phyloP scores from a whole-genome alignment of 495 filamentous ascomycete genomes.

The Margaritispora aquatica region DNA sequence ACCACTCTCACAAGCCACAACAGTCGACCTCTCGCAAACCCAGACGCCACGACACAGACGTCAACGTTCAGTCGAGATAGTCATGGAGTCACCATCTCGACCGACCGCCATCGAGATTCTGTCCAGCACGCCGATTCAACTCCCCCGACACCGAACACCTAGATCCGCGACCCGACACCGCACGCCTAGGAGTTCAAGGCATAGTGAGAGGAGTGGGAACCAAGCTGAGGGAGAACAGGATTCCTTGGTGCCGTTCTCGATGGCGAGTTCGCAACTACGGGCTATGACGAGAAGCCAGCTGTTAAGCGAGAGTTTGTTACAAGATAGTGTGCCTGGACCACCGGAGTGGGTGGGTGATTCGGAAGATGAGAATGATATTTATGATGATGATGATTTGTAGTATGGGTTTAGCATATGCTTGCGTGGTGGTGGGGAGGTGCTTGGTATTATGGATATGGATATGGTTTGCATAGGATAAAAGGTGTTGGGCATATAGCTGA shows the following conservation, averaged over 20 bases:
- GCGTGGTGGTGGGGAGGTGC: background rate
- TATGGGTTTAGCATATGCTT: background rate
- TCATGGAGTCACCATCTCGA: conserved; percentile 21
- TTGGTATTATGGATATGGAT: too few species aligned
- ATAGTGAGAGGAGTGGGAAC: background rate
- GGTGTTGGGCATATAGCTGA: too few species aligned
- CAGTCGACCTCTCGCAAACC: conserved; percentile 21
- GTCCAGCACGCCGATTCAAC: conserved; percentile 2
- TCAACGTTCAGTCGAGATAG: conserved; percentile 4
- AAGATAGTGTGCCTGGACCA: conserved; percentile 38
- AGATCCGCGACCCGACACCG: background rate
- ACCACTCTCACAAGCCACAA: conserved; percentile 20
- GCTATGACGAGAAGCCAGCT: conserved; percentile 39
- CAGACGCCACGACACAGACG: conserved; percentile 19
- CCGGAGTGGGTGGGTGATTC: conserved; percentile 38
- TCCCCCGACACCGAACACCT: background rate
- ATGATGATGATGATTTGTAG: background rate
- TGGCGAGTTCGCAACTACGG: conserved; percentile 34
- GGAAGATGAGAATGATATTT: conserved; percentile 34
- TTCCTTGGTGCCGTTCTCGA: conserved; percentile 16
- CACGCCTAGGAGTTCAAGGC: background rate
- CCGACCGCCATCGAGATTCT: background rate
- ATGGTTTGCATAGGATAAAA: too few species aligned
- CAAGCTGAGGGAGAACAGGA: too few species aligned
- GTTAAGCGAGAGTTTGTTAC: conserved; percentile 46